Base-by-base conservation (phyloP, 2,329 filamentous ascomycete genomes). In the Aspergillus sp. region DNA sequence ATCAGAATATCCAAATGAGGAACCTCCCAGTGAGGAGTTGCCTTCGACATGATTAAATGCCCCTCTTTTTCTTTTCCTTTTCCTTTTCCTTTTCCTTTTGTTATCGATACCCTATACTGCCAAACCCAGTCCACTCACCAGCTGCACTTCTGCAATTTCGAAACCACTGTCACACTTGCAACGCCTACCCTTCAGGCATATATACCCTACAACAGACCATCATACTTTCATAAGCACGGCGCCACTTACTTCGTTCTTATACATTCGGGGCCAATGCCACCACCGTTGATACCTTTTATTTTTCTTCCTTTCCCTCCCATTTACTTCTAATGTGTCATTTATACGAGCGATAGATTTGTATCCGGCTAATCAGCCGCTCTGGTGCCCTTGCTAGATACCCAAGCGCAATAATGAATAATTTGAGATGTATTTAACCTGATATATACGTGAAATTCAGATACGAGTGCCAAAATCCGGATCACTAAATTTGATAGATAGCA, bases 361-460 rank as follows among this genome's bases (percentile, higher is more conserved):
- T 33, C 48, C 52, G 33, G 52, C 40, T 58, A 23, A 33, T 58
- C 35, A 52, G 48, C 44, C 48, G 44, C 48, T 55, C 41, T 59
- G 60, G 61, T 57, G 61, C 40, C 35, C 31, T 53, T 65, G 61
- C 65, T 67, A 68, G 64, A 71, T 70, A 71, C 69, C 69, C 69
- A 62, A 61, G 58, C 61, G 57, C 61, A 53, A 62, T 62, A 57
- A 59, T 64, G 48, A 44, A 35, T 50, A n/a, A 50, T 50, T 23
- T 35, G 21, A 31, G 14, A 27, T 49, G 33, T 19, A n/a, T 12
- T 15, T 46, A 7, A 15, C 14, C 9, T 37, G 3, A 37, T 37
- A n/a, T 37, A 24, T 21, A 31, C 19, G 6, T 21, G n/a, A 46
- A 1, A 15, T 37, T 37, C 35, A 37, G 4, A n/a, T 15, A n/a